Conservation (phyloP, 208 protist genomes). For the Wallacemonas collosoma region DNA sequence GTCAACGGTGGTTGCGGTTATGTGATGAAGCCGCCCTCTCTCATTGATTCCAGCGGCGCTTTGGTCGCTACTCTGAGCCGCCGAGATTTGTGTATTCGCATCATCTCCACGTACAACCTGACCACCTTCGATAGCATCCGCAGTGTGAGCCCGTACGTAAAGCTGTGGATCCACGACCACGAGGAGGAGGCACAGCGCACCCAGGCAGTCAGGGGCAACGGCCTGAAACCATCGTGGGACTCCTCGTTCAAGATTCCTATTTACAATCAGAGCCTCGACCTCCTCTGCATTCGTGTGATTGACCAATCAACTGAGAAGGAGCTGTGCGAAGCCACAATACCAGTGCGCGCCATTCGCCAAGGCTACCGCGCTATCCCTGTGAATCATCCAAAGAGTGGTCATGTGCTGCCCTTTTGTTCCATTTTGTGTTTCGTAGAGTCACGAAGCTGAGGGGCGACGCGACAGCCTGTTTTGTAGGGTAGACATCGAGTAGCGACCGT, state of each 20-base stretch:
- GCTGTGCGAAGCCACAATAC: conserved; percentile 38
- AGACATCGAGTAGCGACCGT: too few relatives aligned
- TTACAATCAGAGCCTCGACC: conserved; percentile 34
- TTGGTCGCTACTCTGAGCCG: neutral
- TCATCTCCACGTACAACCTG: conserved; percentile 13
- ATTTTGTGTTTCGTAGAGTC: conserved; percentile 29
- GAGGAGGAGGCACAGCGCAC: conserved; percentile 24
- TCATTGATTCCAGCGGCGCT: conserved; percentile 18
- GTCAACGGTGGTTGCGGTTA: conserved; percentile 93
- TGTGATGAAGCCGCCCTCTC: conserved; percentile 80
- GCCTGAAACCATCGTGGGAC: conserved; percentile 65
- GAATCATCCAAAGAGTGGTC: conserved; percentile 29
- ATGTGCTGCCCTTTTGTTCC: conserved; percentile 27
- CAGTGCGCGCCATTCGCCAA: conserved; percentile 39
- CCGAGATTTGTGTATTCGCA: neutral
- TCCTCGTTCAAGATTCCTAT: conserved; percentile 31
- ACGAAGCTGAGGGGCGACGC: neutral
- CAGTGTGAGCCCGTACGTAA: conserved; percentile 39
- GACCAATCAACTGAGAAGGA: conserved; percentile 26
- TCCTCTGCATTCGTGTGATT: conserved; percentile 46
- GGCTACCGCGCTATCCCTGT: conserved; percentile 57
- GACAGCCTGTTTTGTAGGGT: too few relatives aligned
- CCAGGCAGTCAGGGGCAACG: conserved; percentile 35
- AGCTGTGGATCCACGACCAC: conserved; percentile 38
- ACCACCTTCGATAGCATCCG: conserved; percentile 1